Evolutionary conservation across 108 stramenopile genomes (phyloP).

Genomic region (Parietichytrium sp.): DNA sequence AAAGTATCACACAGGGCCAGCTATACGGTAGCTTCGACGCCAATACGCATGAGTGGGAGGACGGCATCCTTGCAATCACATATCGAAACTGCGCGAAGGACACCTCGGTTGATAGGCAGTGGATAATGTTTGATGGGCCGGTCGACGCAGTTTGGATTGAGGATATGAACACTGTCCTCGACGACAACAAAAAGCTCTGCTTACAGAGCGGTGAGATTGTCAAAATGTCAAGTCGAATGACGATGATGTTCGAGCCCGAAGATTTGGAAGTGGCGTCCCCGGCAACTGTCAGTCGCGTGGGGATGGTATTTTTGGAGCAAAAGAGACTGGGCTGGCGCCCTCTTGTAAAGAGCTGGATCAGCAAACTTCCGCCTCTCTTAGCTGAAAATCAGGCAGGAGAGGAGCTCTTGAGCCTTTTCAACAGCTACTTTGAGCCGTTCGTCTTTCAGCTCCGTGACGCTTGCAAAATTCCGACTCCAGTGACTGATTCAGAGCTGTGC

Average conservation of each 20-base stretch:
- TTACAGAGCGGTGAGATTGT: constrained; percentile 66
- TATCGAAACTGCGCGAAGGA: constrained; percentile 64
- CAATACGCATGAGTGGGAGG: constrained; percentile 68
- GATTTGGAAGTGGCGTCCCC: constrained; percentile 67
- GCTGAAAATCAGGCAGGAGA: constrained; percentile 40
- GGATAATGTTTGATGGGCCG: constrained; percentile 69
- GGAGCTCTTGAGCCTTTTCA: constrained; percentile 53
- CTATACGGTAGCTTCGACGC: constrained; percentile 67
- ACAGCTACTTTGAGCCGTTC: constrained; percentile 59
- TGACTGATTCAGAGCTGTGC: constrained; percentile 55
- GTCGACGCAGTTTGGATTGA: constrained; percentile 73
- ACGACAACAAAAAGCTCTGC: constrained; percentile 71
- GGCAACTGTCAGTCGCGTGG: constrained; percentile 66
- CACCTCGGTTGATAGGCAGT: constrained; percentile 53
- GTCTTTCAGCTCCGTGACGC: constrained; percentile 56
- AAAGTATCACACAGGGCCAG: constrained; percentile 61
- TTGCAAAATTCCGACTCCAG: constrained; percentile 54
- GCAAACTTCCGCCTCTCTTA: constrained; percentile 43
- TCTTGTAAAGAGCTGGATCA: constrained; percentile 60
- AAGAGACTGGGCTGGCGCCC: constrained; percentile 64
- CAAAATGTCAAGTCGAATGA: constrained; percentile 68
- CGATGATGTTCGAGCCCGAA: constrained; percentile 74
- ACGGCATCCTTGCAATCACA: constrained; percentile 65
- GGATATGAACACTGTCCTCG: constrained; percentile 72
- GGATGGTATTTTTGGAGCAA: constrained; percentile 69